Percentiles rank a stretch among this genome's conserved stretches.
phyloP scores from a whole-genome alignment of 129 eudicot genomes.

The Escallonia herrerae region DNA sequence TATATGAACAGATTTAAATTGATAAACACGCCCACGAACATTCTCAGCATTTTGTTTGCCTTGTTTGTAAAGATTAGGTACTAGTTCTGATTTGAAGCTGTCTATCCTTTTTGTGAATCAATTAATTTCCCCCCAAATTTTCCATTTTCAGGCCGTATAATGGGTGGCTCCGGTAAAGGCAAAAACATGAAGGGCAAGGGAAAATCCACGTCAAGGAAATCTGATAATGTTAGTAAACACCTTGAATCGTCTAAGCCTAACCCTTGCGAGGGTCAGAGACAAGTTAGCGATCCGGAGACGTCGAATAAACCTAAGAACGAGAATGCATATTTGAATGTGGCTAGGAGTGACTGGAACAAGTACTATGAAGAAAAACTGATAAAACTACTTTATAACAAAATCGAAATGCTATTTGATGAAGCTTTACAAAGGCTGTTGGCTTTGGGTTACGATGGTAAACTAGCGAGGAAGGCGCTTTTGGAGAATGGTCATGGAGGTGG shows the following conservation, averaged over 20 bases:
- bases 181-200: neutral
- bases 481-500: neutral
- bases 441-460: neutral
- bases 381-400: neutral
- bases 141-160: too few species aligned
- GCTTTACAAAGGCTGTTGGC: neutral
- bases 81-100: too few species aligned
- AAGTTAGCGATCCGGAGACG: neutral
- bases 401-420: neutral
- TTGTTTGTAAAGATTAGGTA: too few species aligned
- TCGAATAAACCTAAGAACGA: too few species aligned
- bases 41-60: too few species aligned
- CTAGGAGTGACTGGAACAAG: neutral
- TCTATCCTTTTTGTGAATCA: too few species aligned
- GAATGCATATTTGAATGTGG: neutral
- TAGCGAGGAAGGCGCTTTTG: neutral
- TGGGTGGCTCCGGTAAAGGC: constrained; percentile 5
- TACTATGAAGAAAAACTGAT: neutral
- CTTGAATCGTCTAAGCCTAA: neutral
- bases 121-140: too few species aligned
- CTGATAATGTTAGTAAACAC: neutral
- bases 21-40: too few species aligned
- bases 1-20: too few species aligned
- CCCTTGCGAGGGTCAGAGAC: too few species aligned
- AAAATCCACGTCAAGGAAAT: neutral